A percentile compares a stretch with the other conserved stretches of the same genome.
Conservation (phyloP, 2,329 filamentous ascomycete genomes). For the Trichoderma semiorbis region DNA sequence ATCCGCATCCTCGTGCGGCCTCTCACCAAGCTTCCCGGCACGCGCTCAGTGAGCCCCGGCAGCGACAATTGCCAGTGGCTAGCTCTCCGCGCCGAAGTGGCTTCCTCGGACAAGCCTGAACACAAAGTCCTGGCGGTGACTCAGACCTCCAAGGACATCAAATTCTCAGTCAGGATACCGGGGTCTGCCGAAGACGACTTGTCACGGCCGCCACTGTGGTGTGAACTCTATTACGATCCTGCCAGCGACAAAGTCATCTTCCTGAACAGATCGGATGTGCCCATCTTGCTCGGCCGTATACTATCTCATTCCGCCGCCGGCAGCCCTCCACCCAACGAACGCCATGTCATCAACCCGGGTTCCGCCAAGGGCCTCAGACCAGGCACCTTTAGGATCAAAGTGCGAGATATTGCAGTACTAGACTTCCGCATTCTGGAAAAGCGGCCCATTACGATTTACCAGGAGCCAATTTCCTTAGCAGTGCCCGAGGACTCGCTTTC, state of each 20-base stretch:
- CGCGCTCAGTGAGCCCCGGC: constrained; percentile 54
- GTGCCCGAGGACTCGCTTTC: constrained; percentile 23
- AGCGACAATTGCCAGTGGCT: constrained; percentile 57
- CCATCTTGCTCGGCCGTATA: constrained; percentile 45
- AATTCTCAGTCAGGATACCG: constrained; percentile 56
- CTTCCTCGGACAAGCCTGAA: constrained; percentile 49
- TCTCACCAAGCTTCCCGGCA: constrained; percentile 47
- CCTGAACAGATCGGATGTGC: constrained; percentile 52
- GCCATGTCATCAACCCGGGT: constrained; percentile 43
- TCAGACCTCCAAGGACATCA: constrained; percentile 58
- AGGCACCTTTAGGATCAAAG: constrained; percentile 55
- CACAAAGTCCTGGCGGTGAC: constrained; percentile 58
- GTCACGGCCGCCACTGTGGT: constrained; percentile 51
- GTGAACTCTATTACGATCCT: constrained; percentile 59
- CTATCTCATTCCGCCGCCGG: constrained; percentile 40
- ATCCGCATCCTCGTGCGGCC: constrained; percentile 57
- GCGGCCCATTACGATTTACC: constrained; percentile 43
- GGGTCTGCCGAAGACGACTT: constrained; percentile 42
- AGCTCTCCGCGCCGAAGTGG: constrained; percentile 52
- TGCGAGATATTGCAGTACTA: constrained; percentile 47
- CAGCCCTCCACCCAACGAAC: constrained; percentile 39
- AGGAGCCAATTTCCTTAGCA: constrained; percentile 30
- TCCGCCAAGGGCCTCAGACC: constrained; percentile 47
- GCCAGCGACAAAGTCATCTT: constrained; percentile 57
- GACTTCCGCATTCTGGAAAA: constrained; percentile 59